A percentile compares a stretch with the other conserved stretches of the same genome.
Conservation (phyloP, 176 grass and related monocot genomes). For the Stipa capillata region DNA sequence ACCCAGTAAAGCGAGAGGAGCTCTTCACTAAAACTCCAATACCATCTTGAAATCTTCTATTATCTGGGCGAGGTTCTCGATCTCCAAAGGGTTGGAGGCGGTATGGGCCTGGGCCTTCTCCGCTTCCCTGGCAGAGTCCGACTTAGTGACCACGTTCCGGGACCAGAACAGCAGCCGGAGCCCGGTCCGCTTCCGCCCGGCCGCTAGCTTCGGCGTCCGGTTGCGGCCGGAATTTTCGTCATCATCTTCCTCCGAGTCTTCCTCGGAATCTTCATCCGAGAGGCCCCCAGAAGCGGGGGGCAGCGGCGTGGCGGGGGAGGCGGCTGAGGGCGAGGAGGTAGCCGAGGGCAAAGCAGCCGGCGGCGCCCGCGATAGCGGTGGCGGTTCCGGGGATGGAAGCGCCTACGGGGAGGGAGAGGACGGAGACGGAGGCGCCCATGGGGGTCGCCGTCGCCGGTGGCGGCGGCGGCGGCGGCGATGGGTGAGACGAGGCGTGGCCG, state of each 20-base stretch:
- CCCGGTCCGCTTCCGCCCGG: slow-evolving; percentile 22
- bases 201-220: not conserved
- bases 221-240: slow-evolving; percentile 37
- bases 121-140: slow-evolving; percentile 16
- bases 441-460: no score
- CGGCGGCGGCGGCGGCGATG: no score
- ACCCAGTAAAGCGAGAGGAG: no score
- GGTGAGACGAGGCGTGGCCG: not conserved
- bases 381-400: slow-evolving; percentile 27
- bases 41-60: slow-evolving; percentile 98
- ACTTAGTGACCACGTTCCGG: slow-evolving; percentile 33
- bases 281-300: not conserved
- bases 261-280: slow-evolving; percentile 35
- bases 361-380: slow-evolving; percentile 45
- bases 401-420: slow-evolving; percentile 20
- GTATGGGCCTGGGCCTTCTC: slow-evolving; percentile 1
- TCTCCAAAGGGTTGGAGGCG: slow-evolving; percentile 29
- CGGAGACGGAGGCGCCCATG: slow-evolving; percentile 33
- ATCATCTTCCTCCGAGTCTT: slow-evolving; percentile 50
- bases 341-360: slow-evolving; percentile 81
- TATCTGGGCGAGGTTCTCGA: slow-evolving; percentile 72
- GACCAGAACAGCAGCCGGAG: slow-evolving; percentile 55
- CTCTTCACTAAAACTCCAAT: no score
- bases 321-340: slow-evolving; percentile 56
- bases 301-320: slow-evolving; percentile 2